phyloP scores from a whole-genome alignment of 148 eudicot species.

The Heliosperma pusillum region DNA sequence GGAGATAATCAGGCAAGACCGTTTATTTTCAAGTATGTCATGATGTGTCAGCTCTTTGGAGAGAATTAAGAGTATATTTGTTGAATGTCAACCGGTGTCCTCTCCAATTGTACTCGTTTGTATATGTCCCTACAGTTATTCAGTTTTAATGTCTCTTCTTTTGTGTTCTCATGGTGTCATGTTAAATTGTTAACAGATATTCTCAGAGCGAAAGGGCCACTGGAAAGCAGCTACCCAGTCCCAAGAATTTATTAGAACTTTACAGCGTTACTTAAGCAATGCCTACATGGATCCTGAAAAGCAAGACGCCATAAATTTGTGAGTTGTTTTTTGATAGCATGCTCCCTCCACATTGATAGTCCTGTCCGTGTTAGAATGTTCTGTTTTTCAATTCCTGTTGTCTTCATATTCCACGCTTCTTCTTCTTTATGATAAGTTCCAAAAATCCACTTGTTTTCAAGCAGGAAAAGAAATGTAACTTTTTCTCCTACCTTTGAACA shows the following conservation, averaged over 20 bases:
- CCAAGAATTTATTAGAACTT: slow-evolving; percentile 80
- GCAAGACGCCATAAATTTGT: slow-evolving; percentile 98
- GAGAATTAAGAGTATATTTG: too few species aligned
- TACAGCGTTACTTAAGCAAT: slow-evolving; percentile 90
- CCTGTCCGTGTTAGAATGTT: not conserved
- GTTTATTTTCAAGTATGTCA: too few species aligned
- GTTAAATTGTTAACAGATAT: slow-evolving; percentile 73
- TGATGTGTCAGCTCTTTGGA: too few species aligned
- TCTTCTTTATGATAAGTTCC: not conserved
- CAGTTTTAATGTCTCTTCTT: not conserved
- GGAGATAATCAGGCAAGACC: too few species aligned
- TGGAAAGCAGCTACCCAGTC: slow-evolving; percentile 96
- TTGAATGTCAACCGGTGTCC: too few species aligned
- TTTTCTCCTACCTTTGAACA: slow-evolving; percentile 9
- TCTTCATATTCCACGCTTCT: not conserved
- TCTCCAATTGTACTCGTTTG: not conserved
- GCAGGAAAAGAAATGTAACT: not conserved
- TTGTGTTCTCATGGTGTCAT: slow-evolving; percentile 10
- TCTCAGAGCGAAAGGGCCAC: slow-evolving; percentile 86
- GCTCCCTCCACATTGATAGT: slow-evolving; percentile 1
- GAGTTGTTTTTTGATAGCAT: slow-evolving; percentile 30
- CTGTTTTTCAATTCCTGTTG: not conserved
- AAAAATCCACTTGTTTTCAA: not conserved
- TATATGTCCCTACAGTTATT: not conserved
- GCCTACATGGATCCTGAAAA: slow-evolving; percentile 93